phyloP scores from a whole-genome alignment of 768 basidiomycete genomes.

The Leccinum obscurum region DNA sequence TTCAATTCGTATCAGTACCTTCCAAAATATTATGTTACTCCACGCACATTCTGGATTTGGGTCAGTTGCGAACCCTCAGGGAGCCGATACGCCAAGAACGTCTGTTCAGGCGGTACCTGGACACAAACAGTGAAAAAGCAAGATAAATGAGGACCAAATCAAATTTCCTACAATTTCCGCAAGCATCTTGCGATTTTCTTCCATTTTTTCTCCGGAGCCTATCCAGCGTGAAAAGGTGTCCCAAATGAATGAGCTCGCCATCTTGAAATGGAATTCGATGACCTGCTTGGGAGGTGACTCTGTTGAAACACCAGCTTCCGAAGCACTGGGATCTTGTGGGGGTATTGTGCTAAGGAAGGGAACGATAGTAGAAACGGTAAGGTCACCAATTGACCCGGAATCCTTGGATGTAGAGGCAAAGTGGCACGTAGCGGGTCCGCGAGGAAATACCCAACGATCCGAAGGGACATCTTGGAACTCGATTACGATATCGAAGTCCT shows the following conservation, averaged over 20 bases:
- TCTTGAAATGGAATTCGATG: conserved; percentile 49
- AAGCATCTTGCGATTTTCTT: conserved; percentile 47
- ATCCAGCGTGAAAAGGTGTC: conserved; percentile 62
- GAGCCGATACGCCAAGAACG: conserved; percentile 58
- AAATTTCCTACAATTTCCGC: conserved; percentile 42
- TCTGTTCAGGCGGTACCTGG: conserved; percentile 45
- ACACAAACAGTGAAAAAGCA: conserved; percentile 1
- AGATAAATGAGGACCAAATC: neutral
- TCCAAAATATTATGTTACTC: neutral
- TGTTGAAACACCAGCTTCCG: conserved; percentile 11
- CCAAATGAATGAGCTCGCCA: conserved; percentile 50
- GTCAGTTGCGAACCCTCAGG: conserved; percentile 54
- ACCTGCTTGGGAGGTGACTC: conserved; percentile 32
- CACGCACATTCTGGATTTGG: conserved; percentile 59
- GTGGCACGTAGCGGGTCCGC: conserved; percentile 54
- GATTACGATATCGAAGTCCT: conserved; percentile 71
- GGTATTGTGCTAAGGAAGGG: conserved; percentile 40
- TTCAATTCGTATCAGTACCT: neutral
- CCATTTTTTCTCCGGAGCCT: conserved; percentile 54
- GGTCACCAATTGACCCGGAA: conserved; percentile 27
- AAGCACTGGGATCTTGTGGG: conserved; percentile 10
- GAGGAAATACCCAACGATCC: conserved; percentile 71
- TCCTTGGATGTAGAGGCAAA: conserved; percentile 26
- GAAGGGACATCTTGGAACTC: conserved; percentile 64
- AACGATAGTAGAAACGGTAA: conserved; percentile 45